Evolutionary conservation across 306 rosid genomes (phyloP).

Genomic region (Casuarina cunninghamiana): DNA sequence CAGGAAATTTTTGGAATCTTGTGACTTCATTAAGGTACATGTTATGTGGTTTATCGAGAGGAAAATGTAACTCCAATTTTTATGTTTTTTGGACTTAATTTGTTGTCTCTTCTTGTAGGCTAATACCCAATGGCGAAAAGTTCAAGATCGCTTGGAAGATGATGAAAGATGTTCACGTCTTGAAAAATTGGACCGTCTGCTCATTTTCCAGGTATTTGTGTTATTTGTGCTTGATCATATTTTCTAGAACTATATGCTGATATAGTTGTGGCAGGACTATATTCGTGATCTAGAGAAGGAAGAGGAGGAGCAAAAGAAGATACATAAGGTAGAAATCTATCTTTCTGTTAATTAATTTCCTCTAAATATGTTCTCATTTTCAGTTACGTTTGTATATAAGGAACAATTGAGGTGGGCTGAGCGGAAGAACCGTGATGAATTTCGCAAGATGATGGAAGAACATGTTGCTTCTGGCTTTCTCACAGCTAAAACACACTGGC

Average conservation of each 20-base stretch:
- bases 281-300: constrained; percentile 95
- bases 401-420: constrained; percentile 78
- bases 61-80: not conserved
- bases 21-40: constrained; percentile 82
- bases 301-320: constrained; percentile 86
- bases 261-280: constrained; percentile 68
- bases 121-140: constrained; percentile 87
- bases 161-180: constrained; percentile 89
- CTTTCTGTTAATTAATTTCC: constrained; percentile 19
- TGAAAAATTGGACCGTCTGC: constrained; percentile 92
- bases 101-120: constrained; percentile 49
- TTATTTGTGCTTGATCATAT: constrained; percentile 25
- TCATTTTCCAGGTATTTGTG: constrained; percentile 75
- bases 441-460: constrained; percentile 85
- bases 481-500: constrained; percentile 86
- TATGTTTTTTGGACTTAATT: constrained; percentile 1
- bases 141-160: constrained; percentile 97
- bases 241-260: constrained; percentile 29
- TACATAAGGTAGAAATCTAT: constrained; percentile 62
- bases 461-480: constrained; percentile 67
- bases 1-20: constrained; percentile 77
- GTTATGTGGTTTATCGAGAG: not conserved
- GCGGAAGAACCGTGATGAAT: constrained; percentile 95
- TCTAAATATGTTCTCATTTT: constrained; percentile 29
- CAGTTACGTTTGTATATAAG: constrained; percentile 35